Base-by-base conservation (phyloP, 2,329 filamentous ascomycete genomes). In the Calonectria crousiana region DNA sequence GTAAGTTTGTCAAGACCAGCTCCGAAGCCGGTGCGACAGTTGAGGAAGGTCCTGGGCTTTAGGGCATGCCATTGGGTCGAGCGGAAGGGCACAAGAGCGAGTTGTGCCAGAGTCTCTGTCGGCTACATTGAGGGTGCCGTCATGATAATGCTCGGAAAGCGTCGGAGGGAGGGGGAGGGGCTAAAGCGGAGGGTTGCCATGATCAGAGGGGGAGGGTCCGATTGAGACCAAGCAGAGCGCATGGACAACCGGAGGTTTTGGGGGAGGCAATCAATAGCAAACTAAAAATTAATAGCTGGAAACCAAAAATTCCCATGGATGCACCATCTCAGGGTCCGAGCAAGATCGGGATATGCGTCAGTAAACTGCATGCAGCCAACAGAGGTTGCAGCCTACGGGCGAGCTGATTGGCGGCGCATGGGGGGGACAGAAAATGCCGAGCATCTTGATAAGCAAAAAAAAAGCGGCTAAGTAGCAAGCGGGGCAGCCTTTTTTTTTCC, bases 371-470 rank as follows among this genome's bases (percentile, higher is more conserved):
- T 60, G 56, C 56, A 60, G 23, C 56, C 56, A 60, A 28, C 56
- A 4, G 56, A 38, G 9, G 34, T 23, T 38, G 56, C 56, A 60
- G 56, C 34, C 56, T 8, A 20, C n/a, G 23, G 16, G n/a, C 6
- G n/a, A 26, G n/a, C 56, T 60, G 56, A 60, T 60, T 60, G 56
- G 56, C 56, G 34, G 56, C 34, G n/a, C 32, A 23, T 23, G 20
- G 38, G 51, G 28, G 16, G 16, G 8, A 6, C 26, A 64, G 44
- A 44, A 51, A 72, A 56, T 69, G 36, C 70, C 47, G 56, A 47
- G 47, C 26, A 64, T 72, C 70, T 72, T 72, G 65, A 72, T 65
- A 69, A 72, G 70, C 70, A 72, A 41, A 11, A 41, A 11, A 41
- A 60, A 60, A 47, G 30, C 36, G 32, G 70, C 70, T 68, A 51